Percentiles rank a stretch among this genome's conserved stretches.
Evolutionary conservation across 306 rosid genomes (phyloP).

Genomic region (Fagus sylvatica): DNA sequence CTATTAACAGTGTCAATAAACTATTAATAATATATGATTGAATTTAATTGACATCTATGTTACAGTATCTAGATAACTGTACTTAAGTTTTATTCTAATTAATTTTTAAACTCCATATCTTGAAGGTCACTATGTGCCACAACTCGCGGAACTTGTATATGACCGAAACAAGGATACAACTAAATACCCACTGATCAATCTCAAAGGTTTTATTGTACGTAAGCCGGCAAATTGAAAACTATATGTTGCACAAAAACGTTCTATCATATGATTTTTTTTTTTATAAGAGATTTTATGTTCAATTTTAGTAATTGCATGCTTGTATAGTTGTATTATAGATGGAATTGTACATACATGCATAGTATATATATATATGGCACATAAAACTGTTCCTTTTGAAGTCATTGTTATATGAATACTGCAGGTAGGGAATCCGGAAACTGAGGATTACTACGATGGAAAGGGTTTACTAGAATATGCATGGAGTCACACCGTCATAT

Average conservation of each 20-base stretch:
- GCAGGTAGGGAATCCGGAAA: conserved; percentile 59
- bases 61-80: too few relatives aligned
- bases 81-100: too few relatives aligned
- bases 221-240: not conserved
- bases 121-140: conserved; percentile 62
- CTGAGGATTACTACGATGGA: conserved; percentile 41
- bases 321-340: too few relatives aligned
- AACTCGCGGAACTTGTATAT: conserved; percentile 50
- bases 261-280: not conserved
- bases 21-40: too few relatives aligned
- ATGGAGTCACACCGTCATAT: conserved; percentile 64
- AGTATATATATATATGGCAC: too few relatives aligned
- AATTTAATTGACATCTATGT: too few relatives aligned
- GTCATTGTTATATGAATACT: not conserved
- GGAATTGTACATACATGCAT: too few relatives aligned
- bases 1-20: too few relatives aligned
- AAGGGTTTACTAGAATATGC: conserved; percentile 58
- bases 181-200: conserved; percentile 43
- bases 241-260: not conserved
- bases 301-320: too few relatives aligned
- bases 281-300: not conserved
- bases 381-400: too few relatives aligned
- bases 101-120: not conserved
- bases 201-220: conserved; percentile 65
- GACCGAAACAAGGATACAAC: conserved; percentile 46